These are phyloP conservation scores for Pilatotrama ljubarskyi DNA, from an alignment of 768 basidiomycete genomes.

Conservation along the genomic window DNA sequence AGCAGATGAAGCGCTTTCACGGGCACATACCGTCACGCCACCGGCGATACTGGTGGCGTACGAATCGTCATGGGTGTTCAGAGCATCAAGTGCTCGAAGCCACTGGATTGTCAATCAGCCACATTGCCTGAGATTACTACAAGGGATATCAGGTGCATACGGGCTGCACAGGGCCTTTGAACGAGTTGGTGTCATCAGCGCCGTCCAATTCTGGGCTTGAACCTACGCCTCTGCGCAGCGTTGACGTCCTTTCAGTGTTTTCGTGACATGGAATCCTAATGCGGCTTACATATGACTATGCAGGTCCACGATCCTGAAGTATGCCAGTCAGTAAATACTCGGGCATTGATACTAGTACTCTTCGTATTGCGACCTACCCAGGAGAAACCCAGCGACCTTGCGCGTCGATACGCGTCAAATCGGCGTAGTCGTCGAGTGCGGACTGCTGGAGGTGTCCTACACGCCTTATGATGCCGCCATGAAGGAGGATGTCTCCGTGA, in stretches of 20 bases:
- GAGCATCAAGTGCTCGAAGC: conserved; percentile 73
- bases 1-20: too few species aligned
- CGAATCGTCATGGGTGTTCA: conserved; percentile 80
- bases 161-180: conserved; percentile 35
- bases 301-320: conserved; percentile 18
- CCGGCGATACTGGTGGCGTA: conserved; percentile 71
- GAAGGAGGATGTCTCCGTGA: conserved; percentile 65
- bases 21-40: conserved; percentile 64
- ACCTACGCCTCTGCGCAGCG: background rate
- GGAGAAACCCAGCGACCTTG: conserved; percentile 78
- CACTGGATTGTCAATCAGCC: conserved; percentile 36
- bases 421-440: conserved; percentile 23
- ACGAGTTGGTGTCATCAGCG: conserved; percentile 45
- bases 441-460: conserved; percentile 48
- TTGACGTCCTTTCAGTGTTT: conserved; percentile 31
- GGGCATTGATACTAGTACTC: too few species aligned
- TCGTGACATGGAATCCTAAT: conserved; percentile 38
- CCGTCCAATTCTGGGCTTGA: conserved; percentile 31
- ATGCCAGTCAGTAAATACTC: background rate
- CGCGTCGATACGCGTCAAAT: conserved; percentile 58
- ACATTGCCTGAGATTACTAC: too few species aligned
- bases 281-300: conserved; percentile 19
- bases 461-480: conserved; percentile 64
- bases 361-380: conserved; percentile 36
- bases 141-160: background rate